A percentile compares a stretch with the other conserved stretches of the same genome.
Evolutionary conservation across 139 green algal species (phyloP).

Genomic region (Closterium sp.): DNA sequence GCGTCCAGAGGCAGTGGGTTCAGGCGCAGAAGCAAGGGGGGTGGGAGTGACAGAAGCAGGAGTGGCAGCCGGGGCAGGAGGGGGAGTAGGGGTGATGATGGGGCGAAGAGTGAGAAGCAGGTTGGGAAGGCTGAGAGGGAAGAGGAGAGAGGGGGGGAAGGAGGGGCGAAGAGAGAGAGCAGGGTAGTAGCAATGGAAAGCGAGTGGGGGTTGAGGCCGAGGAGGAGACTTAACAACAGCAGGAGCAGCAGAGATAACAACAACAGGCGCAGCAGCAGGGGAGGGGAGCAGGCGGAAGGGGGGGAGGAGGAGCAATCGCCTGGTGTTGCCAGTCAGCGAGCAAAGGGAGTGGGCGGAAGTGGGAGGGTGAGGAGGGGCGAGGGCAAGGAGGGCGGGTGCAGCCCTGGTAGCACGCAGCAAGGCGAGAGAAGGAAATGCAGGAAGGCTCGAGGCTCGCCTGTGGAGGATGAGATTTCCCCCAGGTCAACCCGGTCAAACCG

Average conservation of each 20-base stretch:
- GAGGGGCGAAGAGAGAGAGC: background rate
- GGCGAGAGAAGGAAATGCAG: background rate
- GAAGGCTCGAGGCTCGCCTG: background rate
- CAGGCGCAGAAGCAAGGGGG: background rate
- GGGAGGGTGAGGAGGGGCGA: background rate
- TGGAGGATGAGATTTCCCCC: too few species aligned
- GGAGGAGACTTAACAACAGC: background rate
- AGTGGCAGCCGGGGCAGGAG: background rate
- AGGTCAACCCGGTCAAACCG: background rate
- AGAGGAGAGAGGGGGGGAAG: background rate
- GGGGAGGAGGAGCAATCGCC: background rate
- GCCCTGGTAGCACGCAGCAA: background rate
- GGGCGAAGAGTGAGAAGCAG: background rate
- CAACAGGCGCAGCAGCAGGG: background rate
- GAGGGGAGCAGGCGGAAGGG: too few species aligned
- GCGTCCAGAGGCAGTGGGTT: background rate
- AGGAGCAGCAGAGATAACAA: background rate
- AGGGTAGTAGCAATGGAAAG: background rate
- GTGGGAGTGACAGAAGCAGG: background rate
- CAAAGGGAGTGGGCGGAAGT: background rate
- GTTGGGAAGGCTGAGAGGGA: background rate
- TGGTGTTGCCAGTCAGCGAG: background rate
- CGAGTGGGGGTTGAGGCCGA: background rate
- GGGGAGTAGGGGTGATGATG: background rate
- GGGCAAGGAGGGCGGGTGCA: background rate